Evolutionary conservation across 306 rosid species (phyloP), one percentile per base, ranked within the genome.

Genomic region (Quercus suber): DNA sequence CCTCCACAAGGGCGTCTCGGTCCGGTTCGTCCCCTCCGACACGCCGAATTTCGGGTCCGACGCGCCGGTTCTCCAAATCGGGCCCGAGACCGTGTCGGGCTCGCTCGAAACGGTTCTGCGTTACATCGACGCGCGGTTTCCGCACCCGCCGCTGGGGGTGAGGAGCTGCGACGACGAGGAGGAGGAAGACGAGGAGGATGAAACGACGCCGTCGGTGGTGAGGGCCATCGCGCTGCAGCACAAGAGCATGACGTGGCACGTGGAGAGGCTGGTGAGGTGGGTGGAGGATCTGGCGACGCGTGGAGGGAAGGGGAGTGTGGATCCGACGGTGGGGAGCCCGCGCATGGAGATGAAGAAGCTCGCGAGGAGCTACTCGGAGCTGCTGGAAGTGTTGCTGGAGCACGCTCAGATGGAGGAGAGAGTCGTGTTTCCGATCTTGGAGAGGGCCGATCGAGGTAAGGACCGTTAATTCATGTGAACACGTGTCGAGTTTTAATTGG

Each of bases 361-460:
- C 73, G 90, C 83, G 10, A 81, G 56, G 82, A 93, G 92, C 86
- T 93, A 93, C 79, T 90, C 97, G 41, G 92, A 91, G 86, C 58
- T 93, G 73, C 81, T 90, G 74, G 97, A 93, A 45, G 49, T 93
- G 72, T 83, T 93, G 97, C 76, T 93, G 83, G 98, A 93, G 33
- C 98, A 93, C 77, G 98, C 97, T 31, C 93, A 85, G 80, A 91
- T 93, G 97, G 98, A 93, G 70, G 98, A 93, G 79, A 87, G 82
- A 58, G 74, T 93, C 25, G 83, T 91, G n/a, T 93, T 93, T 78
- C 98, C 98, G 21, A 74, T 93, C 77, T 82, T 93, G 73, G 93
- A 93, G 53, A 71, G 6, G 55, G 94, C 94, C 53, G 98, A 93
- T 87, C 87, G 91, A 86, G 97, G 98, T 93, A 69, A 13, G 4